Evolutionary conservation across 2,329 filamentous ascomycete species (phyloP), one percentile per base, ranked within the genome.

Genomic region (Arthrobotrys entomopaga): DNA sequence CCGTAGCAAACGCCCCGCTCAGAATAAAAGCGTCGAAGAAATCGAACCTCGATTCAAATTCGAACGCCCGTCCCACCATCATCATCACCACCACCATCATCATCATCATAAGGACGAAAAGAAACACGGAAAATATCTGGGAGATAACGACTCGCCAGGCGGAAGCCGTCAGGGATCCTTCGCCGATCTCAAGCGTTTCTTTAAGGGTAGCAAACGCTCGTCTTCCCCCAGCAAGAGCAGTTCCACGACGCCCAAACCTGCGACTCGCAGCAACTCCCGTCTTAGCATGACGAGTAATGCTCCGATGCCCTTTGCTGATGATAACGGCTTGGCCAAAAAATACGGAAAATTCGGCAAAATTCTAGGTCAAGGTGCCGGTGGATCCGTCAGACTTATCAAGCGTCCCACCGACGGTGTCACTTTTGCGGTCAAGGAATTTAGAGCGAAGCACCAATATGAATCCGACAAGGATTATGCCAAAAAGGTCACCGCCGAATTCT

Each of bases 401-500:
- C 88, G 95, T 75, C 94, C 89, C 79, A 93, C 92, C 76, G 95
- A 99, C 80, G 91, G 91, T 24, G 92, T 92, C 5, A 95, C 96
- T 0, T 99, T 99, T 82, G 95, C 95, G 0, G 95, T 98, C 61
- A 99, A 99, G 82, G 94, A 99, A 80, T 99, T 99, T 82, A 86
- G 95, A 61, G 89, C 94, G 64, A 88, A 92, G 38, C 94, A 99
- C 82, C 89, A 91, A 0, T 97, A 97, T 82, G 95, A 99, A 82
- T 92, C 90, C 0, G 91, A 97, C 80, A 92, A 91, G 79, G 95
- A 98, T 78, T 99, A 99, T 80, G 92, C 93, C 78, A 99, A 99
- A 83, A 99, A 99, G 81, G 89, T 99, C 53, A 99, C 95, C 0
- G 94, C 95, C 1, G 95, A 99, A 80, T 99, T 99, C 82, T 99